Conservation (phyloP, 2,329 filamentous ascomycete genomes). For the Cercospora sp. region DNA sequence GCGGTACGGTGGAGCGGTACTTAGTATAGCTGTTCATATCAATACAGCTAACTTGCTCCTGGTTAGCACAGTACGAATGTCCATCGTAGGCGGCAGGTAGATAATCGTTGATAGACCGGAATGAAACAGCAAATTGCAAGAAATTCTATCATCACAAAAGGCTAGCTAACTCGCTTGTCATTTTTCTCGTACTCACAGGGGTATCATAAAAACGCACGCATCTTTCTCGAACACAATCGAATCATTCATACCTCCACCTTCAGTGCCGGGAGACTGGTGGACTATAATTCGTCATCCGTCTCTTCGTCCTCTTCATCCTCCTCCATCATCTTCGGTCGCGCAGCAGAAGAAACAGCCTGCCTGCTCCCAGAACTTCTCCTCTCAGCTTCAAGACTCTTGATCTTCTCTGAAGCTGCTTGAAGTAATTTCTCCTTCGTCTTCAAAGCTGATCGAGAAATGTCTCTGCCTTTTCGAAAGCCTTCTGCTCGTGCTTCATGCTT, state of each 20-base stretch:
- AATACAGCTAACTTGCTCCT: too few relatives aligned
- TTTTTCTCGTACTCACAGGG: too few relatives aligned
- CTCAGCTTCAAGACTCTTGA: slow-evolving; percentile 56
- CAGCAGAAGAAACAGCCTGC: slow-evolving; percentile 48
- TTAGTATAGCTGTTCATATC: too few relatives aligned
- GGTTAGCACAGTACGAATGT: too few relatives aligned
- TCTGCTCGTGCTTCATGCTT: slow-evolving; percentile 59
- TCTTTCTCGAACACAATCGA: not conserved
- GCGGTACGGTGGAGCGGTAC: too few relatives aligned
- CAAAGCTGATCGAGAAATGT: slow-evolving; percentile 63
- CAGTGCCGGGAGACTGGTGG: not conserved
- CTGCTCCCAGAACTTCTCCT: not conserved
- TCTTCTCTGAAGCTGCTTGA: slow-evolving; percentile 64
- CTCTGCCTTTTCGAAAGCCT: slow-evolving; percentile 64
- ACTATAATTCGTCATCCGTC: slow-evolving; percentile 17
- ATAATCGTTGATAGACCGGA: too few relatives aligned
- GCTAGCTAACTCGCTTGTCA: too few relatives aligned
- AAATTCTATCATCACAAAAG: too few relatives aligned
- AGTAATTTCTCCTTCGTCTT: slow-evolving; percentile 66
- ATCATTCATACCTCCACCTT: not conserved
- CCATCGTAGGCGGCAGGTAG: too few relatives aligned
- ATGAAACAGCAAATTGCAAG: too few relatives aligned
- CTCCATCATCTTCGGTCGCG: slow-evolving; percentile 33
- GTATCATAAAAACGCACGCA: not conserved
- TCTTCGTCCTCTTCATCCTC: slow-evolving; percentile 11